Evolutionary conservation across 345 rosid genomes (phyloP), one percentile per base, ranked within the genome.

Genomic region (Aurinia saxatilis): DNA sequence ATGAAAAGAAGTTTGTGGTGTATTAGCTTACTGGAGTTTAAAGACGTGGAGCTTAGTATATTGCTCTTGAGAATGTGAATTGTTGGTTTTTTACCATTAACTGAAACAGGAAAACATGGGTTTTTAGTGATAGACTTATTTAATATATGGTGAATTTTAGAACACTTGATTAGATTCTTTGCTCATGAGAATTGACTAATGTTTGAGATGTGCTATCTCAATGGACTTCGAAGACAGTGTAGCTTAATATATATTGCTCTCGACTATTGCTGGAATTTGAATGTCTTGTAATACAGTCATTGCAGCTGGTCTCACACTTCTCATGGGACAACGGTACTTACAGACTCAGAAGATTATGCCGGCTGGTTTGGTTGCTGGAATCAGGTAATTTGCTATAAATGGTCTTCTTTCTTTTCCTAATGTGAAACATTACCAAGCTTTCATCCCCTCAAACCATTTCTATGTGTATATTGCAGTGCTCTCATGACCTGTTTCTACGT

Each of bases 301-400:
- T 61, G 95, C 98, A 8, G 86, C 80, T 1, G 51, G 18, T 8
- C 79, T 88, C 63, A 83, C 95, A 52, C 68, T 80, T 33, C 73
- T 82, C 18, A 91, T 91, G 98, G 96, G 92, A 36, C 87, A 83
- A 53, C 89, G 92, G 21, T 91, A 79, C 59, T 19, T 83, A 38
- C 79, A 75, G 40, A 86, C 98, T 50, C 83, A 84, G 4, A 91
- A 88, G 81, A 74, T 91, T 59, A 84, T 88, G 87, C 98, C 98
- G 9, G 89, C 96, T 47, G 89, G 87, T 66, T 50, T 91, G 36
- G 77, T 91, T 30, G 95, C 92, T 10, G 98, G 79, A 33, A 75
- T 88, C 73, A 86, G 98, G 96, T 81, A 60, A 18, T 9, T 14
- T 34, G 18, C 21, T 10, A 16, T 7, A 14, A 9, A 12, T 30